phyloP scores from a whole-genome alignment of 192 early-diverging fungal species.

The Umbelopsis ramanniana region DNA sequence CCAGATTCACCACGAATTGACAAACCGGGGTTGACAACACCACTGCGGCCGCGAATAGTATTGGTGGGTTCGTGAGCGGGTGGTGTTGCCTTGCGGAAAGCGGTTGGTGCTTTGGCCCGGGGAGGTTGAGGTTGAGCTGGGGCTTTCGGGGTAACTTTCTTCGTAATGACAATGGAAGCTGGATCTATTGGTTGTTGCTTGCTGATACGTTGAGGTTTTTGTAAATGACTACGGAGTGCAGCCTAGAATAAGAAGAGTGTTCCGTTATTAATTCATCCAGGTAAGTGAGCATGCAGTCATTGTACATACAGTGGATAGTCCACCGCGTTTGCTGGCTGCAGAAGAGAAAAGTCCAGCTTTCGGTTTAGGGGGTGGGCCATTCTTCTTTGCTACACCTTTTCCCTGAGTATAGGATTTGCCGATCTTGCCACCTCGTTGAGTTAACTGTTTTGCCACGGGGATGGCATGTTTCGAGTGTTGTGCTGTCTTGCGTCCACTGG shows the following conservation, averaged over 20 bases:
- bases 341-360: not conserved
- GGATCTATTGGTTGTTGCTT: constrained; percentile 9
- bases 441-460: not conserved
- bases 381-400: not conserved
- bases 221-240: not conserved
- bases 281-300: not conserved
- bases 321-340: not conserved
- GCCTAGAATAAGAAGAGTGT: not conserved
- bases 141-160: constrained; percentile 5
- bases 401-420: not conserved
- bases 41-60: not conserved
- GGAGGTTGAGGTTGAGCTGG: not conserved
- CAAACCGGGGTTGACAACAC: constrained; percentile 19
- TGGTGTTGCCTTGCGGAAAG: not conserved
- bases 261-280: not conserved
- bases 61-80: not conserved
- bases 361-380: not conserved
- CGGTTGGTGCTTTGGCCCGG: too few relatives aligned
- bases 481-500: not conserved
- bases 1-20: constrained; percentile 55
- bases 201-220: too few relatives aligned
- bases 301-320: not conserved
- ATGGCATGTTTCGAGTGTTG: not conserved
- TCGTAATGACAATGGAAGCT: constrained; percentile 28
- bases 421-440: not conserved